These are phyloP conservation scores for Hygrocybe coccinea DNA, from an alignment of 768 basidiomycete genomes.

Conservation along the genomic window DNA sequence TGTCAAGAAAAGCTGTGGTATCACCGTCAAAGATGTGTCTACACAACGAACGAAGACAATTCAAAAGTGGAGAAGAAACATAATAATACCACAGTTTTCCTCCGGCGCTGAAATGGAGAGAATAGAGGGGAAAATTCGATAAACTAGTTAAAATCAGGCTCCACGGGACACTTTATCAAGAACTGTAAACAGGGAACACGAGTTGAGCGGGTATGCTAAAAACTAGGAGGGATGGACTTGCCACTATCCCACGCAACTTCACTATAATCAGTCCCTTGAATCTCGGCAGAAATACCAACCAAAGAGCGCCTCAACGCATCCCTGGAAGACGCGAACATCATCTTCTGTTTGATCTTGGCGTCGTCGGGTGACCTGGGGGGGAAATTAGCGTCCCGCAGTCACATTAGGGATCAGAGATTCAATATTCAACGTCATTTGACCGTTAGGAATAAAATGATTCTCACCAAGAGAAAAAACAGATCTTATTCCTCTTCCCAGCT, in stretches of 20 bases:
- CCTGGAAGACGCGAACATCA: conserved; percentile 86
- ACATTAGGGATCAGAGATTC: no score
- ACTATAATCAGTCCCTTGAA: conserved; percentile 76
- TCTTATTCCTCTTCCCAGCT: conserved; percentile 79
- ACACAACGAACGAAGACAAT: no score
- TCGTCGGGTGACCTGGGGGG: conserved; percentile 73
- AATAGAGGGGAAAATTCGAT: no score
- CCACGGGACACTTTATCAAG: conserved; percentile 32
- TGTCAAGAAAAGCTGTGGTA: no score
- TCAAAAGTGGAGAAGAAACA: no score
- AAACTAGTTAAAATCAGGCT: conserved; percentile 8
- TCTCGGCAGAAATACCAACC: conserved; percentile 70
- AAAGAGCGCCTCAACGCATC: conserved; percentile 71
- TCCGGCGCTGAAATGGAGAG: no score
- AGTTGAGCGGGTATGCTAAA: neutral
- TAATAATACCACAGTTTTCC: no score
- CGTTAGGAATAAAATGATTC: conserved; percentile 28
- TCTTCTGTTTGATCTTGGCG: conserved; percentile 86
- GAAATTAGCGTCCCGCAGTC: no score
- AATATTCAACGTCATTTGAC: neutral
- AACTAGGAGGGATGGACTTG: conserved; percentile 35
- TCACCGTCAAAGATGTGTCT: no score
- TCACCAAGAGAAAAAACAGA: conserved; percentile 81
- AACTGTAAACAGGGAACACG: conserved; percentile 18
- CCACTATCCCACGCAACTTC: conserved; percentile 72